phyloP scores from a whole-genome alignment of 2,329 filamentous ascomycete species.

The Diplocarpon rosae region DNA sequence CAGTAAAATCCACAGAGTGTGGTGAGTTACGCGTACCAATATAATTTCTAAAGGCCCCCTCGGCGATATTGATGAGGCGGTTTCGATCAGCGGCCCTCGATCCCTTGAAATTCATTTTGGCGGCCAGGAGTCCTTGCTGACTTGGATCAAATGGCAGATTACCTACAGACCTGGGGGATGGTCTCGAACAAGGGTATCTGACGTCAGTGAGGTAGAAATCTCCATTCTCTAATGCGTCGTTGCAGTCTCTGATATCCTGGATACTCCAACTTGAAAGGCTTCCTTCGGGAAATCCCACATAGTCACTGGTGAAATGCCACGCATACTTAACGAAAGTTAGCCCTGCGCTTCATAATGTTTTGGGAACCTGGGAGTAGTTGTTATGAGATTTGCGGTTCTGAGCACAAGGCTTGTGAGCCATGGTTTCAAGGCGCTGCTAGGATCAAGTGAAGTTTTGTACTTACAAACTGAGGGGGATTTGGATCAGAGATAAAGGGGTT shows the following conservation, averaged over 20 bases:
- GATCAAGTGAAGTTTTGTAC: too few species aligned
- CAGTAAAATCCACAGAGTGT: too few species aligned
- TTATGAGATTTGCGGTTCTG: too few species aligned
- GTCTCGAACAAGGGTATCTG: conserved; percentile 1
- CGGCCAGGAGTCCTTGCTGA: not conserved
- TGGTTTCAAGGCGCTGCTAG: too few species aligned
- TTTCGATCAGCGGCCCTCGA: not conserved
- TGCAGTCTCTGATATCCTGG: not conserved
- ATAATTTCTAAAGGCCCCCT: not conserved
- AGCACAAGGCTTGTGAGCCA: too few species aligned
- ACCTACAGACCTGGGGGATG: not conserved
- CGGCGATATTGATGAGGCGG: not conserved
- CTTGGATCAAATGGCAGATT: not conserved
- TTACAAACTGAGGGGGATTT: not conserved
- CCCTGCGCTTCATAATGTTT: too few species aligned
- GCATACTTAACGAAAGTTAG: not conserved
- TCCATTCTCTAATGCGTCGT: conserved; percentile 2
- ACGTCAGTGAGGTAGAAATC: conserved; percentile 1
- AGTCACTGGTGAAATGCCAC: conserved; percentile 2
- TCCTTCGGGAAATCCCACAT: not conserved
- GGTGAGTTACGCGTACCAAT: not conserved
- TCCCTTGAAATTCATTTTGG: not conserved
- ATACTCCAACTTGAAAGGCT: not conserved
- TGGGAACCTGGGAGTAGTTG: too few species aligned
- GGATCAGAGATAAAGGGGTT: conserved; percentile 1